Evolutionary conservation across 2,329 filamentous ascomycete species (phyloP).

Genomic region (Myrmaecium sp.): DNA sequence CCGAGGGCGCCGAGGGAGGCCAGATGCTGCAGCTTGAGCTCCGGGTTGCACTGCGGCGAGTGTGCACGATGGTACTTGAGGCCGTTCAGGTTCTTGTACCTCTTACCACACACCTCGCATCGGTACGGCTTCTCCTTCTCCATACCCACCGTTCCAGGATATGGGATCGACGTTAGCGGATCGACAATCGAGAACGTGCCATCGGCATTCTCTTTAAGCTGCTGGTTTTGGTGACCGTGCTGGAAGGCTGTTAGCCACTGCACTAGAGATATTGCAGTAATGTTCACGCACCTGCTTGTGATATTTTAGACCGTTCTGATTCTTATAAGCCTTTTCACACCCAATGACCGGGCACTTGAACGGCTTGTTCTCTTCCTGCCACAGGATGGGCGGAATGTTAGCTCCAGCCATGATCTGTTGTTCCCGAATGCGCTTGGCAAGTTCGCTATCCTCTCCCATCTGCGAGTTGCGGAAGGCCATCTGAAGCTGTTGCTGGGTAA

Average conservation of each 20-base stretch:
- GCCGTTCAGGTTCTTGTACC: conserved; percentile 97
- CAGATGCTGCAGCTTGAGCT: conserved; percentile 41
- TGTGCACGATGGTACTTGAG: conserved; percentile 72
- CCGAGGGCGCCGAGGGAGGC: conserved; percentile 14
- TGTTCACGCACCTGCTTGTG: conserved; percentile 45
- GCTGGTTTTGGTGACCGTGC: conserved; percentile 92
- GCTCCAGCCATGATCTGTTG: conserved; percentile 42
- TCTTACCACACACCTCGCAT: conserved; percentile 91
- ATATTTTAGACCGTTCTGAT: conserved; percentile 96
- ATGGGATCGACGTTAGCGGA: conserved; percentile 82
- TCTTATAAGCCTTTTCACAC: conserved; percentile 99
- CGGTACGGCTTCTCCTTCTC: conserved; percentile 99
- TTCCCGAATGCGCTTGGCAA: conserved; percentile 48
- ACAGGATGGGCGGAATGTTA: conserved; percentile 21
- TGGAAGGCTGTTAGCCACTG: conserved; percentile 19
- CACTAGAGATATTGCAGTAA: conserved; percentile 3
- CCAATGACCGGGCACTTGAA: conserved; percentile 97
- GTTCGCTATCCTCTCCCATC: conserved; percentile 59
- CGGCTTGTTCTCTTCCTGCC: conserved; percentile 80
- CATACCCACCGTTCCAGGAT: conserved; percentile 96
- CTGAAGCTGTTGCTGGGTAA: conserved; percentile 50
- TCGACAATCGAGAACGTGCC: conserved; percentile 98
- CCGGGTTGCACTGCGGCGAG: conserved; percentile 78
- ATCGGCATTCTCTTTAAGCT: conserved; percentile 89
- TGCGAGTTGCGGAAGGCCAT: conserved; percentile 61